Conservation (phyloP, 2,329 filamentous ascomycete genomes). For the Aspergillus amoenus region DNA sequence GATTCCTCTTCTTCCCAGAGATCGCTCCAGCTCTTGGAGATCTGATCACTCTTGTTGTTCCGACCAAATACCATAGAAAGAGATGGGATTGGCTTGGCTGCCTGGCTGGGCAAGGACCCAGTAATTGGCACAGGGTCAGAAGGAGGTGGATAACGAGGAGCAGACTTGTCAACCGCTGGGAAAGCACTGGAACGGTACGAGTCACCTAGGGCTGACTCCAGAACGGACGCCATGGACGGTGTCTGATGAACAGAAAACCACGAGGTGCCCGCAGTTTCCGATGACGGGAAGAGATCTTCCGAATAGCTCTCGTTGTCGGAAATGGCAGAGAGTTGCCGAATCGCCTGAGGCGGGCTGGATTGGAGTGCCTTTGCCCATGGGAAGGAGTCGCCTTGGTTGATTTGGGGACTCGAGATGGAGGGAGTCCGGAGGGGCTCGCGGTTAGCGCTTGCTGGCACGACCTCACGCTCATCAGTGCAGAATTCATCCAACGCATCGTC, state of each 20-base stretch:
- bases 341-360: slow-evolving; percentile 66
- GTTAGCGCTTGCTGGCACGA: slow-evolving; percentile 77
- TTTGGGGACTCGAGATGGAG: slow-evolving; percentile 82
- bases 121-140: slow-evolving; percentile 70
- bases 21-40: slow-evolving; percentile 99
- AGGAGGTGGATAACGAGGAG: slow-evolving; percentile 48
- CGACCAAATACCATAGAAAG: slow-evolving; percentile 79
- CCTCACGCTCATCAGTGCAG: slow-evolving; percentile 75
- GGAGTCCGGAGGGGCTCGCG: slow-evolving; percentile 94
- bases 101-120: slow-evolving; percentile 70
- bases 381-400: slow-evolving; percentile 77
- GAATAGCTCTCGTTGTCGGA: slow-evolving; percentile 73
- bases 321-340: slow-evolving; percentile 84
- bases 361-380: slow-evolving; percentile 93
- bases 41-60: slow-evolving; percentile 66
- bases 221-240: slow-evolving; percentile 77
- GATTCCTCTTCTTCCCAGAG: slow-evolving; percentile 85
- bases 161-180: slow-evolving; percentile 24
- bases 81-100: slow-evolving; percentile 61
- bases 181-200: slow-evolving; percentile 76
- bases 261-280: slow-evolving; percentile 62
- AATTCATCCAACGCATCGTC: slow-evolving; percentile 93
- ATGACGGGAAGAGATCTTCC: slow-evolving; percentile 82
- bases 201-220: slow-evolving; percentile 77
- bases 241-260: slow-evolving; percentile 79